phyloP scores from a whole-genome alignment of 345 rosid genomes.

The Firmiana major region DNA sequence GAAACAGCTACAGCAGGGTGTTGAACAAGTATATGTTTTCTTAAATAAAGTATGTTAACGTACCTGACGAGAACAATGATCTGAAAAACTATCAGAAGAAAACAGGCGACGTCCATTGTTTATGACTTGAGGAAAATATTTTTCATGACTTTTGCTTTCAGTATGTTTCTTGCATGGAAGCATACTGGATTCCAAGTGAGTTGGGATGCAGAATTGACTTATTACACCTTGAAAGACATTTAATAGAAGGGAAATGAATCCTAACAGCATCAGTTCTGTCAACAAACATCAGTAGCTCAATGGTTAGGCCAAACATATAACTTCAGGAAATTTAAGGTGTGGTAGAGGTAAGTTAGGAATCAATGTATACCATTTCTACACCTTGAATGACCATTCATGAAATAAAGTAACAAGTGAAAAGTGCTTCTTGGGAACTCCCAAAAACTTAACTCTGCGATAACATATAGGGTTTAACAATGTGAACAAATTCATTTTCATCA shows the following conservation, averaged over 20 bases:
- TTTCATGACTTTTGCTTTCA: constrained; percentile 26
- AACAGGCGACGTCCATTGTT: constrained; percentile 35
- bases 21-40: not conserved
- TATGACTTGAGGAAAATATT: constrained; percentile 21
- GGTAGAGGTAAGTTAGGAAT: not conserved
- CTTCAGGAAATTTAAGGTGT: too few relatives aligned
- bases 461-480: not conserved
- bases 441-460: not conserved
- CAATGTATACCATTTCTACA: not conserved
- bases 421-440: not conserved
- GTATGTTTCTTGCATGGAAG: constrained; percentile 61
- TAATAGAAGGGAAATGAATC: constrained; percentile 79
- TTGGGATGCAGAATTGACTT: constrained; percentile 57
- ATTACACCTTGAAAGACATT: constrained; percentile 58
- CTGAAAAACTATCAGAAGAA: constrained; percentile 25
- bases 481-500: not conserved
- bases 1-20: too few relatives aligned
- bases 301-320: constrained; percentile 10
- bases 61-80: constrained; percentile 44
- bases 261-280: constrained; percentile 91
- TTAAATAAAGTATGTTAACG: not conserved
- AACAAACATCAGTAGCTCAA: constrained; percentile 20
- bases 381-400: not conserved
- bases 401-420: not conserved
- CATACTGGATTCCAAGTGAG: constrained; percentile 46